Conservation (phyloP, 2,329 filamentous ascomycete species). For the Hymenoscyphus repandus region DNA sequence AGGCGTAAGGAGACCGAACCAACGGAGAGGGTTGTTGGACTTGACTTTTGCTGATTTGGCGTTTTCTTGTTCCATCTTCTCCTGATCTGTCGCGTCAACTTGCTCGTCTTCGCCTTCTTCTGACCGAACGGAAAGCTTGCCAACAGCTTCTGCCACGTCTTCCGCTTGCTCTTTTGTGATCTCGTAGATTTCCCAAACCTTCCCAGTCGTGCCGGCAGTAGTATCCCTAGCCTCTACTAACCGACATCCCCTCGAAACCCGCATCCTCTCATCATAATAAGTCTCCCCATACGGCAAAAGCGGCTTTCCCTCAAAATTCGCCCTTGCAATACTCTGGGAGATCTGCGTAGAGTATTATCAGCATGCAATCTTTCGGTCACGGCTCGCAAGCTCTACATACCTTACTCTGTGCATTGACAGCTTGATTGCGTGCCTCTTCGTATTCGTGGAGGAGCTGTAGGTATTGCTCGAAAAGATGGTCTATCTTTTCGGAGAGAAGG, state of each 20-base stretch:
- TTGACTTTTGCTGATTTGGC: neutral
- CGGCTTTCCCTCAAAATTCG: constrained; percentile 65
- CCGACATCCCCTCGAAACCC: constrained; percentile 43
- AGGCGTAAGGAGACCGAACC: constrained; percentile 50
- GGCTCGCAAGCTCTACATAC: constrained; percentile 31
- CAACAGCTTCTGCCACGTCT: neutral
- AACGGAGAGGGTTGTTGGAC: constrained; percentile 47
- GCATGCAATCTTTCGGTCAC: neutral
- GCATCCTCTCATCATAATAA: constrained; percentile 70
- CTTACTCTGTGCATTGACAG: constrained; percentile 48
- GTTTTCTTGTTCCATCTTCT: neutral
- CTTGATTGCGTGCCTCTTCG: constrained; percentile 48
- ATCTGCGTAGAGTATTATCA: constrained; percentile 14
- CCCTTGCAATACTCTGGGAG: constrained; percentile 51
- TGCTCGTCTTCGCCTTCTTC: neutral
- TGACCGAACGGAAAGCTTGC: constrained; percentile 22
- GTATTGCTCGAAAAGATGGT: constrained; percentile 60
- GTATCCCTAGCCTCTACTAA: neutral
- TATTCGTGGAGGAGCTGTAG: constrained; percentile 64
- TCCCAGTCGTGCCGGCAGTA: neutral
- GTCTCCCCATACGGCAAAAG: constrained; percentile 63
- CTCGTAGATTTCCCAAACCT: neutral
- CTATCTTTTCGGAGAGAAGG: constrained; percentile 41
- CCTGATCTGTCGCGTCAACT: constrained; percentile 1
- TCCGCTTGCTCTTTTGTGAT: neutral